Evolutionary conservation across 2,329 filamentous ascomycete species (phyloP).

Genomic region (Cladosporium halotolerans): DNA sequence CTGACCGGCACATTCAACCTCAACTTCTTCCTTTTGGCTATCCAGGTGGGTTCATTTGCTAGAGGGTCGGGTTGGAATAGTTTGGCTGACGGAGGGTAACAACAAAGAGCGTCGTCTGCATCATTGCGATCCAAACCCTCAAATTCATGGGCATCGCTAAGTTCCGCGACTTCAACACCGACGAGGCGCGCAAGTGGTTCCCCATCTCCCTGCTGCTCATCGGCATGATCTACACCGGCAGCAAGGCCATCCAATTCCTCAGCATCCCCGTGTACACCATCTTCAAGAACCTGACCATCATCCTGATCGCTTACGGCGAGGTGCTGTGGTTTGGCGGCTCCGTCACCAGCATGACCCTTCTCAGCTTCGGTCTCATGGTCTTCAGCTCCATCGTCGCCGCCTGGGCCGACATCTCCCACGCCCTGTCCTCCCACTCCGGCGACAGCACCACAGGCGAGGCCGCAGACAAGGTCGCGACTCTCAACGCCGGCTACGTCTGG

Average conservation of each 20-base stretch:
- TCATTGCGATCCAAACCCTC: constrained; percentile 72
- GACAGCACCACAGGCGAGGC: constrained; percentile 43
- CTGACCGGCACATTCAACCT: constrained; percentile 91
- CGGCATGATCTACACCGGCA: constrained; percentile 98
- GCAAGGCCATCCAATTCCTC: constrained; percentile 91
- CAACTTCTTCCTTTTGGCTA: constrained; percentile 87
- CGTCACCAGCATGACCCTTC: constrained; percentile 77
- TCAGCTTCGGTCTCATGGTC: constrained; percentile 96
- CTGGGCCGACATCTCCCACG: constrained; percentile 93
- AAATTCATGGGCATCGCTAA: constrained; percentile 78
- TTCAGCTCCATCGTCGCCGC: constrained; percentile 89
- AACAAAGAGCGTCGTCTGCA: constrained; percentile 85
- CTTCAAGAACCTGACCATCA: constrained; percentile 99
- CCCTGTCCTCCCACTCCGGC: constrained; percentile 54
- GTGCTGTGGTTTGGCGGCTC: constrained; percentile 96
- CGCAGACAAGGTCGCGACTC: constrained; percentile 71
- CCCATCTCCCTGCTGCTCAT: constrained; percentile 92
- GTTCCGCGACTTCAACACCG: constrained; percentile 74
- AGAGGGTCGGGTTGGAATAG: background rate
- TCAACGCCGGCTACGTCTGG: constrained; percentile 95
- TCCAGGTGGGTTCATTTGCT: constrained; percentile 61
- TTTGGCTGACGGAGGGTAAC: background rate
- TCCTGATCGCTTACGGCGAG: constrained; percentile 96
- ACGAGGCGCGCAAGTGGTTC: constrained; percentile 95
- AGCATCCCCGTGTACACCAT: constrained; percentile 99